These are phyloP conservation scores for Cocos nucifera DNA, from an alignment of 176 grass and related monocot species.

Conservation along the genomic window DNA sequence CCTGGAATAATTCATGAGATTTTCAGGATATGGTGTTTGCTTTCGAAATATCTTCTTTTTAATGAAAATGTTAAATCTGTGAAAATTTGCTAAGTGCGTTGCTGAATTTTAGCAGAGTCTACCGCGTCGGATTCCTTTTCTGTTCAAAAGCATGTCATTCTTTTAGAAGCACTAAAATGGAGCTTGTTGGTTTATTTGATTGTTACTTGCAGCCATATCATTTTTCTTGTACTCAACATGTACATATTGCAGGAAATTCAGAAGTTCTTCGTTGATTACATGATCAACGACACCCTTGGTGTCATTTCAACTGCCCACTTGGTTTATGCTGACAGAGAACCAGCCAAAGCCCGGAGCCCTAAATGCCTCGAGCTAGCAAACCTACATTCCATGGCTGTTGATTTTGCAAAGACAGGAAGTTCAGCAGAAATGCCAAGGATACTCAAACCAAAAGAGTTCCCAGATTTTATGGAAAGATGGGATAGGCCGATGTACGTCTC, in stretches of 20 bases:
- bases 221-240: background rate
- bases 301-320: conserved; percentile 71
- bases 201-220: background rate
- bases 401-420: conserved; percentile 83
- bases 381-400: conserved; percentile 86
- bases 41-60: no score
- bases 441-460: conserved; percentile 58
- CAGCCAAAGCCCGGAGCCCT: conserved; percentile 52
- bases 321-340: conserved; percentile 59
- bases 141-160: no score
- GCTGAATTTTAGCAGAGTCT: no score
- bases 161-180: background rate
- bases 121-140: no score
- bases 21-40: no score
- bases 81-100: no score
- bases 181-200: background rate
- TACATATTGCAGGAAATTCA: conserved; percentile 74
- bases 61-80: no score
- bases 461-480: conserved; percentile 88
- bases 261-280: conserved; percentile 83
- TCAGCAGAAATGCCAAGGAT: conserved; percentile 63
- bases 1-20: no score
- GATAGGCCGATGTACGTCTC: conserved; percentile 58
- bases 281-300: conserved; percentile 69
- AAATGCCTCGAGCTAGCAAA: conserved; percentile 71